phyloP scores from a whole-genome alignment of 2,329 filamentous ascomycete genomes.

The Simplicillium sp. region DNA sequence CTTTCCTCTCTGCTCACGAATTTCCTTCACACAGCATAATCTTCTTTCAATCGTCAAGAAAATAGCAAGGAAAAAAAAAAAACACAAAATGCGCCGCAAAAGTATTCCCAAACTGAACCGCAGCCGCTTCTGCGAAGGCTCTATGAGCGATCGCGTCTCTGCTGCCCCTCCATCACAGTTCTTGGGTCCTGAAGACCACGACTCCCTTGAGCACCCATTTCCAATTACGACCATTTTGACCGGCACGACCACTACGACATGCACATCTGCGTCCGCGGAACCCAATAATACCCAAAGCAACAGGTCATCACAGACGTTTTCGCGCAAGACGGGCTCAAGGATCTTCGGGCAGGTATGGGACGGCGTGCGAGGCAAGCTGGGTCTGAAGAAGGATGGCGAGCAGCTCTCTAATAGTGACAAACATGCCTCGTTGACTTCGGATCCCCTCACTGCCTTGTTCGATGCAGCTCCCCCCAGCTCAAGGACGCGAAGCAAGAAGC shows the following conservation, averaged over 20 bases:
- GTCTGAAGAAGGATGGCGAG: slow-evolving; percentile 18
- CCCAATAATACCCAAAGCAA: slow-evolving; percentile 5
- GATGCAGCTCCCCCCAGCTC: slow-evolving; percentile 3
- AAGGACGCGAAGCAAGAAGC: slow-evolving; percentile 4
- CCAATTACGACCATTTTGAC: slow-evolving; percentile 5
- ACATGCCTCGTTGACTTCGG: slow-evolving; percentile 11
- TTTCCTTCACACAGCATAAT: too few species aligned
- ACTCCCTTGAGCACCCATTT: slow-evolving; percentile 17
- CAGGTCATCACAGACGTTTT: not conserved
- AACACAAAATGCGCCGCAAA: too few species aligned
- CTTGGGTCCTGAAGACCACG: slow-evolving; percentile 32
- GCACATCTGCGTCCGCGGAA: not conserved
- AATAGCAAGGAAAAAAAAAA: too few species aligned
- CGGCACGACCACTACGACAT: slow-evolving; percentile 9
- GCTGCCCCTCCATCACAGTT: slow-evolving; percentile 61
- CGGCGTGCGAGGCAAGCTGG: slow-evolving; percentile 22
- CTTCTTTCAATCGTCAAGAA: too few species aligned
- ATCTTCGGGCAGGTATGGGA: slow-evolving; percentile 28
- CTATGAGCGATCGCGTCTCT: slow-evolving; percentile 75
- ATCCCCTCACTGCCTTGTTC: slow-evolving; percentile 7
- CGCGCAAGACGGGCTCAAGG: slow-evolving; percentile 6
- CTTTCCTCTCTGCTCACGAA: too few species aligned
- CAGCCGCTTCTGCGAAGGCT: slow-evolving; percentile 66
- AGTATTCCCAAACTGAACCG: slow-evolving; percentile 12
- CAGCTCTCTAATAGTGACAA: slow-evolving; percentile 10